Evolutionary conservation across 2,329 filamentous ascomycete genomes (phyloP), one percentile per base, ranked within the genome.

Genomic region (Curvularia sp.): DNA sequence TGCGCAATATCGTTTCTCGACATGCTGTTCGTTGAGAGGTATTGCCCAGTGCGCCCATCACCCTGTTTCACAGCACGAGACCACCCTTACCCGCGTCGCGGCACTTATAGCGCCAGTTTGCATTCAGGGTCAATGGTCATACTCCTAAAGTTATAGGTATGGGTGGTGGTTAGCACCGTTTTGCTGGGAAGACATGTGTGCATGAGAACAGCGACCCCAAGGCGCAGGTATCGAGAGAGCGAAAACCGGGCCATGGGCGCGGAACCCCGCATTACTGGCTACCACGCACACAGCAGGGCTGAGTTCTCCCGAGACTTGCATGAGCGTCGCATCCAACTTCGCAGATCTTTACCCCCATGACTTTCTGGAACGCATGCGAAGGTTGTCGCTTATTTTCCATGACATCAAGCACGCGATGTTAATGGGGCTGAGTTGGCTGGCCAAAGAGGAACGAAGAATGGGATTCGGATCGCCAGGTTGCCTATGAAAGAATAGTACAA

Each of bases 1-100:
- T 41, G 49, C 48, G 49, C 33, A 57, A 57, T 57, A 53, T 57
- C 39, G 39, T 24, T 56, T 10, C 54, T 52, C 15, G 41, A 33
- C 47, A 12, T 43, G 35, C 47, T 42, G 53, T 55, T 44, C 53
- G 47, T 55, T 22, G 18, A 43, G 13, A 43, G 41, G 22, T 43
- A 22, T 26, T 43, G 22, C 24, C 41, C 41, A 43, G 41, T 24
- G 15, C 41, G 41, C 22, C 24, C 5, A 26, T 26, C 13, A 5
- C 22, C 13, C 41, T 12, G 41, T 43, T 26, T 43, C 41, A 43
- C 22, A 26, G 41, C 41, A 43, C 41, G 12, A 20, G 24, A 43
- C 13, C 13, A n/a, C 12, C 22, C 41, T 26, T 26, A 28, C 12
- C 41, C 22, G 41, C 13, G 41, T 12, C 22, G 6, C 7, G 5